Evolutionary conservation across 2,329 filamentous ascomycete species (phyloP), one percentile per base, ranked within the genome.

Genomic region (Xenoacremonium recifei): DNA sequence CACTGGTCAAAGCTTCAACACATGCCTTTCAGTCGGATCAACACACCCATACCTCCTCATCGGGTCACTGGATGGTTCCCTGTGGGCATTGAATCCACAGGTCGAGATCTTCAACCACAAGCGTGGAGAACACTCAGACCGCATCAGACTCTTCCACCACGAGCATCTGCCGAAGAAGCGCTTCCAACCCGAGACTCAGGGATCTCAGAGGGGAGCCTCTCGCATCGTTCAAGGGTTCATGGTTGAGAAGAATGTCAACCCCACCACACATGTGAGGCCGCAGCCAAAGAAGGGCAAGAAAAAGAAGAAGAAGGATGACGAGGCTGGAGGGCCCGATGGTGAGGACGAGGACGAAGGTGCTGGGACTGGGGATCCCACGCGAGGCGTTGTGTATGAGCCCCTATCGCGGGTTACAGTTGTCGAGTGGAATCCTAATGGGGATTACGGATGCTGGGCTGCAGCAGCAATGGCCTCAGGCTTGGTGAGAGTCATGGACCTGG

Each of bases 381-480:
- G 73, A 27, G 69, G 70, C 4, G 65, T 76, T 4, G 70, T 85
- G 10, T 76, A 82, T 53, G 84, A 87, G 42, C 76, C 84, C 35
- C 67, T 75, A 48, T 84, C 80, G 9, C 75, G 82, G 35, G 68
- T 87, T 49, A 81, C 81, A 5, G 69, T 74, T 2, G 66, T 85
- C 18, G 73, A 75, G 30, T 88, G 84, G 84, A 87, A 87, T 55
- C 81, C 83, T 2, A 87, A 87, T 53, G 60, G 71, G 25, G 67
- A 72, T n/a, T 83, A 74, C 53, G 80, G 82, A 11, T 83, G 76
- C 51, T 86, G 84, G 83, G 81, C 80, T 3, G 82, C 82, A 9
- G 77, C 76, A 4, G 82, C 79, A 0, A 75, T 85, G 73, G 84
- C 75, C 0, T 86, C 81, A 20, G 85, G 85, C 0, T 60, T 89